These are phyloP conservation scores for Coniochaeta ligniaria DNA, from an alignment of 2,329 filamentous ascomycete species.

Conservation along the genomic window DNA sequence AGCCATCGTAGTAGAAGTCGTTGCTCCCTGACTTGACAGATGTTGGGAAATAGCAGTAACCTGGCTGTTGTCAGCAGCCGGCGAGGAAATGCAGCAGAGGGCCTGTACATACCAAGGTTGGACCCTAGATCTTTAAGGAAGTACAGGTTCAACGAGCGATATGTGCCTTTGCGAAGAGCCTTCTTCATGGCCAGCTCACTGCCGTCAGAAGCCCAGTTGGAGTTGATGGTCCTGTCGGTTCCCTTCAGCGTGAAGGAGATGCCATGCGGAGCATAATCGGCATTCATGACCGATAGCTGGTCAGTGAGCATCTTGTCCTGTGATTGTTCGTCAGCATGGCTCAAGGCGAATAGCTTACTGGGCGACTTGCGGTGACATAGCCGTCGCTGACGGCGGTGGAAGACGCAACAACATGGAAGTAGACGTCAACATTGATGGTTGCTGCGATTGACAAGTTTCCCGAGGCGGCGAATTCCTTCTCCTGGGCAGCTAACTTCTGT, in stretches of 20 bases:
- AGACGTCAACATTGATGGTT: conserved; percentile 20
- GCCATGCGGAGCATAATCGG: conserved; percentile 32
- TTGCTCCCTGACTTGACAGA: conserved; percentile 21
- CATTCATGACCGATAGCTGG: conserved; percentile 39
- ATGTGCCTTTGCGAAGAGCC: conserved; percentile 33
- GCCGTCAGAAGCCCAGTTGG: conserved; percentile 33
- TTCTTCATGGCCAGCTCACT: conserved; percentile 35
- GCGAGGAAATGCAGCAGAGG: background rate
- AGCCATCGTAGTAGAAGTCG: conserved; percentile 19
- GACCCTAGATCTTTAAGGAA: conserved; percentile 28
- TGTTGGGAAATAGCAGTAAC: conserved; percentile 39
- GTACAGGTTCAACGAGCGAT: conserved; percentile 38
- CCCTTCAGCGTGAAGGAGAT: conserved; percentile 36
- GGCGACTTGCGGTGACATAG: conserved; percentile 25
- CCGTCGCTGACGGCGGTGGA: conserved; percentile 22
- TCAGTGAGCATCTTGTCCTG: conserved; percentile 25
- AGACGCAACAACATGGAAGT: conserved; percentile 24
- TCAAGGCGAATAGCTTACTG: background rate
- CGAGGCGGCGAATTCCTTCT: conserved; percentile 11
- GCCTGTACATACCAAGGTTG: conserved; percentile 23
- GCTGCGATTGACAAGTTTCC: conserved; percentile 14
- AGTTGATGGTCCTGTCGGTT: conserved; percentile 32
- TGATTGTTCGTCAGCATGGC: background rate
- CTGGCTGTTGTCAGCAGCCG: background rate
- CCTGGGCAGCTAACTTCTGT: conserved; percentile 13